phyloP scores from a whole-genome alignment of 1,284 basidiomycete species.

The Caloboletus firmus region DNA sequence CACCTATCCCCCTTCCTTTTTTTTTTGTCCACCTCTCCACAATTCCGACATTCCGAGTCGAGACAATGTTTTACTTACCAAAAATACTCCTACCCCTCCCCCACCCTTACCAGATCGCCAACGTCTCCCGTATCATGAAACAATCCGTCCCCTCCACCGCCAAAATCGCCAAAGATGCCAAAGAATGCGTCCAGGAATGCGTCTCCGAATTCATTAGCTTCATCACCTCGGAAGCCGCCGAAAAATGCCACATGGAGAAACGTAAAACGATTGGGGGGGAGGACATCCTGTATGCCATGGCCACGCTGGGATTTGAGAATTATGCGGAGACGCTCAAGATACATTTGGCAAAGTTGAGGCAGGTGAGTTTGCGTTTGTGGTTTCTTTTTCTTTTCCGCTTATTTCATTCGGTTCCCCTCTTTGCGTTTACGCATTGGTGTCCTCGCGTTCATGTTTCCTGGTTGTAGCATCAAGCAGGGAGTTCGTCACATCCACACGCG shows the following conservation, averaged over 20 bases:
- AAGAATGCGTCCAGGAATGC: constrained; percentile 95
- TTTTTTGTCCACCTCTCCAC: no score
- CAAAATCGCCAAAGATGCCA: constrained; percentile 96
- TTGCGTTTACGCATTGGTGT: background rate
- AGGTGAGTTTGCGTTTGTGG: constrained; percentile 46
- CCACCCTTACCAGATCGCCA: constrained; percentile 72
- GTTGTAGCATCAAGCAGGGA: constrained; percentile 32
- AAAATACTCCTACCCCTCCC: background rate
- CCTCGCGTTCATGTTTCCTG: background rate
- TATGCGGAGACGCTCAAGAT: constrained; percentile 90
- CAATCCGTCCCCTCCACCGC: constrained; percentile 84
- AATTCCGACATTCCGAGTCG: background rate
- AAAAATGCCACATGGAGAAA: constrained; percentile 87
- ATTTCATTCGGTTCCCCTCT: no score
- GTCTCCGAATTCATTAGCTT: constrained; percentile 96
- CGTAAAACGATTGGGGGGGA: constrained; percentile 88
- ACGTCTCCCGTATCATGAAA: constrained; percentile 96
- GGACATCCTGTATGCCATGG: constrained; percentile 88
- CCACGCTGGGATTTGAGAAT: constrained; percentile 90
- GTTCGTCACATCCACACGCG: constrained; percentile 28
- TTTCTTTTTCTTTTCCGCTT: background rate
- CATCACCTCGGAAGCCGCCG: constrained; percentile 88
- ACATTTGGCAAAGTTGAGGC: constrained; percentile 84
- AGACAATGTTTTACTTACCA: background rate
- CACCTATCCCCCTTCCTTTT: no score